Base-by-base conservation (phyloP, 2,329 filamentous ascomycete species). In the Aspergillus amoenus region DNA sequence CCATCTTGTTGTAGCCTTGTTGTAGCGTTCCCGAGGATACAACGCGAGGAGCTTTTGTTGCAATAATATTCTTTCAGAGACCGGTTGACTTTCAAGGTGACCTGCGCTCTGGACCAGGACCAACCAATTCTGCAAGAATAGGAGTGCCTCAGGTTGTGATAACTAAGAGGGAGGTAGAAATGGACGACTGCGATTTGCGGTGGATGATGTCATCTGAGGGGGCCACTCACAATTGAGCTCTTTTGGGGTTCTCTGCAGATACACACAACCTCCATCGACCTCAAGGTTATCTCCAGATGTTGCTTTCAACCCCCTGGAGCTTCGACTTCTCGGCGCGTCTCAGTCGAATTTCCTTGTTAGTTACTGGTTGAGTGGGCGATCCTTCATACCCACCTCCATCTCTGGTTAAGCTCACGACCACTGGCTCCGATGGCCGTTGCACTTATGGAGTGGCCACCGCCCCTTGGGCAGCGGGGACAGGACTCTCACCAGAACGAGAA, bases 121-220 rank as follows among this genome's bases (percentile, higher is more conserved):
- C 34, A n/a, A n/a, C 15, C 15, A 37, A 13, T 37, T n/a, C 34
- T 15, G 34, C 34, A 15, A n/a, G 34, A 37, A 37, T 37, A 13
- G 34, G 15, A 37, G 6, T n/a, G 15, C 9, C 27, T 9, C 27
- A 11, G 27, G 9, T 11, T 30, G 34, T 37, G 15, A 37, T 5
- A 8, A 21, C 21, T 21, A 21, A 21, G 21, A 21, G 21, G 3
- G 12, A 24, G 21, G 5, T 13, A n/a, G 21, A 17, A 17, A 52
- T 18, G 22, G 39, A 27, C 30, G 43, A 8, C n/a, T 40, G 41
- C 21, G 40, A 50, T 45, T 46, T 40, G 41, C 17, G 34, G 17
- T 39, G 27, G 50, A 41, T 57, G 55, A 57, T 57, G 55, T 57
- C 55, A 57, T 57, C 27, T 50, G 45, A 52, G 44, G 55, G 55